phyloP scores from a whole-genome alignment of 495 filamentous ascomycete species.

The Penicillium lividum region DNA sequence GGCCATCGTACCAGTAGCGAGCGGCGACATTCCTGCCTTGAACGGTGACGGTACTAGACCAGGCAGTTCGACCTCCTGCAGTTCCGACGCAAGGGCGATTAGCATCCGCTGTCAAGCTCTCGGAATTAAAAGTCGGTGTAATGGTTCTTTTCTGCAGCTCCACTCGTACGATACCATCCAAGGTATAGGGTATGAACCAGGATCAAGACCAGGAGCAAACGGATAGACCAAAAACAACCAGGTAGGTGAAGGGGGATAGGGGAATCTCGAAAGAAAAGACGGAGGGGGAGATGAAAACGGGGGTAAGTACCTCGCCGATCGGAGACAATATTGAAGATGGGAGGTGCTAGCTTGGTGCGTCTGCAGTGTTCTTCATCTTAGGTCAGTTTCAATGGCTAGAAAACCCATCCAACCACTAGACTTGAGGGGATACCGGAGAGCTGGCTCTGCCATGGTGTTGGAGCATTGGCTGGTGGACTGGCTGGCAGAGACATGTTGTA shows the following conservation, averaged over 20 bases:
- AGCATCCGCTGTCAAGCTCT: constrained; percentile 31
- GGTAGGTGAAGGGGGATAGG: background rate
- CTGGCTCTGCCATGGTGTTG: constrained; percentile 50
- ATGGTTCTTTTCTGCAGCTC: constrained; percentile 28
- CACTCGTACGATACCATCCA: constrained; percentile 28
- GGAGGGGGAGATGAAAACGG: constrained; percentile 4
- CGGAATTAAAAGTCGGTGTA: constrained; percentile 45
- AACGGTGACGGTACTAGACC: constrained; percentile 74
- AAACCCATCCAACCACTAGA: too few relatives aligned
- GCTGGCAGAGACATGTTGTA: constrained; percentile 34
- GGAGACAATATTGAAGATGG: constrained; percentile 71
- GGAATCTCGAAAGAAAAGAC: background rate
- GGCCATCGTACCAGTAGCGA: constrained; percentile 89
- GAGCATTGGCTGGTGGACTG: constrained; percentile 21
- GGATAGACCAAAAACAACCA: background rate
- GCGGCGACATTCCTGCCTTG: constrained; percentile 57
- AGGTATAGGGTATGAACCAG: background rate
- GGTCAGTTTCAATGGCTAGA: constrained; percentile 4
- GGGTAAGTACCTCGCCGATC: constrained; percentile 70
- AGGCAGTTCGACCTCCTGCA: constrained; percentile 85
- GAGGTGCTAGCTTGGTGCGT: constrained; percentile 52
- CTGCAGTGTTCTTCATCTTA: constrained; percentile 58
- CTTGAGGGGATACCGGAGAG: constrained; percentile 45
- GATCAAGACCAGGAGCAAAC: background rate
- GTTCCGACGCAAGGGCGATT: constrained; percentile 20